phyloP scores from a whole-genome alignment of 2,329 filamentous ascomycete genomes.

The Aureobasidium pullulans region DNA sequence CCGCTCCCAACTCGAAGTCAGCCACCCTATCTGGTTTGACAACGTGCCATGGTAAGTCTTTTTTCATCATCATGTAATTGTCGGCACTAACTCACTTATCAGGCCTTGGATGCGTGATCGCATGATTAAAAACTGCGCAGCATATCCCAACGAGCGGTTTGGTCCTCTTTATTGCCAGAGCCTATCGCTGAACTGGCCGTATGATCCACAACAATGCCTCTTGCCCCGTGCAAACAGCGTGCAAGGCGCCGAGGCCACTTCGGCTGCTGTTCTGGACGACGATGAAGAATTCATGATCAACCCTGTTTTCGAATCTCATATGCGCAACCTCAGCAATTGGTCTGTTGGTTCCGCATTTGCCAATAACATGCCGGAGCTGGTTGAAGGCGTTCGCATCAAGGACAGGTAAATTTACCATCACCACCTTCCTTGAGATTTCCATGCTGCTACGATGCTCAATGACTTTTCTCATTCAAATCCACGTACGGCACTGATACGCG shows the following conservation, averaged over 20 bases:
- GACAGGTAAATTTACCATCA: constrained; percentile 14
- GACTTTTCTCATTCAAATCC: neutral
- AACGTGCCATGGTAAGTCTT: constrained; percentile 59
- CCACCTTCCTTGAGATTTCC: neutral
- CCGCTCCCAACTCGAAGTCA: constrained; percentile 55
- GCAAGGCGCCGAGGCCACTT: constrained; percentile 19
- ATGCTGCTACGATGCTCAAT: neutral
- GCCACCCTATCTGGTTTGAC: constrained; percentile 77
- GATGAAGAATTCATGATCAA: constrained; percentile 69
- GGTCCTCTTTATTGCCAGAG: constrained; percentile 67
- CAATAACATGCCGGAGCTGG: constrained; percentile 24
- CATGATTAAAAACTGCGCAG: constrained; percentile 45
- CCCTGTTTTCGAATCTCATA: constrained; percentile 75
- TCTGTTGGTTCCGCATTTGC: constrained; percentile 42
- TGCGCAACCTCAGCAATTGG: constrained; percentile 74
- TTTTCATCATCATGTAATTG: neutral
- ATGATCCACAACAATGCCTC: constrained; percentile 64
- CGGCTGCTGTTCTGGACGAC: constrained; percentile 19
- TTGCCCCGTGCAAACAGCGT: constrained; percentile 24
- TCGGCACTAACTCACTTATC: neutral
- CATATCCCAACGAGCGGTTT: constrained; percentile 72
- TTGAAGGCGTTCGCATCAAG: constrained; percentile 24
- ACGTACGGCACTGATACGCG: neutral
- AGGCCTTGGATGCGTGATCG: constrained; percentile 64
- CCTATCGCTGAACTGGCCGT: constrained; percentile 75